These are phyloP conservation scores for Fusarium ambrosium DNA, from an alignment of 2,329 filamentous ascomycete genomes.

Conservation along the genomic window DNA sequence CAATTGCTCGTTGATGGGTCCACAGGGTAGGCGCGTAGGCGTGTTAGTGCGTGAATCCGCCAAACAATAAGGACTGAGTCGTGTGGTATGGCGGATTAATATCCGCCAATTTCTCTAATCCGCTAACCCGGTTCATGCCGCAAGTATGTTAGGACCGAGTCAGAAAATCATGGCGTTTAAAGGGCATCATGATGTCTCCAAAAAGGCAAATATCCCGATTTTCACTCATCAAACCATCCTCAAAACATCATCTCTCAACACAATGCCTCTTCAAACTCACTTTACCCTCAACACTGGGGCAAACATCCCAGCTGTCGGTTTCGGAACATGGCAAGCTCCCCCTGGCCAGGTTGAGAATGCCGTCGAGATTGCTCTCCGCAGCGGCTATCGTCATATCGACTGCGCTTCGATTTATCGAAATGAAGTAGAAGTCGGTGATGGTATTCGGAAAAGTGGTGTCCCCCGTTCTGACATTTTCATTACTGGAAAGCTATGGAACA, in stretches of 20 bases:
- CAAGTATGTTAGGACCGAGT: background rate
- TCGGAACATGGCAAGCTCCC: conserved; percentile 77
- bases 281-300: conserved; percentile 78
- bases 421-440: conserved; percentile 57
- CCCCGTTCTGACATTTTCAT: conserved; percentile 60
- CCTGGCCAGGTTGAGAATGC: conserved; percentile 58
- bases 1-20: background rate
- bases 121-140: background rate
- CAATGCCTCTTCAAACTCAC: conserved; percentile 29
- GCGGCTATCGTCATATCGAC: conserved; percentile 60
- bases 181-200: background rate
- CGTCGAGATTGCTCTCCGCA: conserved; percentile 56
- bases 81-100: background rate
- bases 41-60: too few relatives aligned
- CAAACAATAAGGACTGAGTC: too few relatives aligned
- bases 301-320: conserved; percentile 79
- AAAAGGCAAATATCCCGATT: background rate
- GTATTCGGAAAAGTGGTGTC: conserved; percentile 55
- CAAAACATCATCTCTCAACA: background rate
- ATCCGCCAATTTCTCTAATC: background rate
- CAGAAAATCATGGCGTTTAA: background rate
- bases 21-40: background rate
- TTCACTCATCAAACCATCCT: background rate
- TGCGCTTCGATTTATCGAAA: conserved; percentile 61
- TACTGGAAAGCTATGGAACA: conserved; percentile 75